phyloP scores from a whole-genome alignment of 176 grass and related monocot species.

The Eragrostis curvula region DNA sequence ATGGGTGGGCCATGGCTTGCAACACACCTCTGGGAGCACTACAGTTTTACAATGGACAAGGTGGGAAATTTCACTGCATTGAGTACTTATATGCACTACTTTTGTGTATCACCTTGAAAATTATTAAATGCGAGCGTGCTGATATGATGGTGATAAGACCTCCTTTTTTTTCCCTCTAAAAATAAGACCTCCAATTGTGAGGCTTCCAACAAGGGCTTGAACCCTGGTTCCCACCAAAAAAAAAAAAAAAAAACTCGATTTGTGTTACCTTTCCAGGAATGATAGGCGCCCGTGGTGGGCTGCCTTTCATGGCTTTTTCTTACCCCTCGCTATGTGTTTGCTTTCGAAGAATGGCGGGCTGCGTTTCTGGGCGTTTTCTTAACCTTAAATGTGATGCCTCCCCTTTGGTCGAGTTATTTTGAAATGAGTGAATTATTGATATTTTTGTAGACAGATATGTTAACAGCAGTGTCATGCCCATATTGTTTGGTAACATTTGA shows the following conservation, averaged over 20 bases:
- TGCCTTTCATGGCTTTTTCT: no score
- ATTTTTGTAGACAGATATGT: no score
- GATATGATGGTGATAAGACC: neutral
- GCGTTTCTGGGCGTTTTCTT: no score
- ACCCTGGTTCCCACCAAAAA: neutral
- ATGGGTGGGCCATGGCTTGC: constrained; percentile 97
- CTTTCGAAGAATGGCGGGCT: no score
- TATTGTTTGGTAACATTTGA: neutral
- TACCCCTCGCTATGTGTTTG: no score
- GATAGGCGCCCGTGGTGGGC: no score
- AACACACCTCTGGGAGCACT: constrained; percentile 96
- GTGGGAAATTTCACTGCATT: neutral
- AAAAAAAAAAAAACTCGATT: neutral
- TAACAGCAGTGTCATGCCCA: no score
- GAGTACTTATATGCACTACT: constrained; percentile 14
- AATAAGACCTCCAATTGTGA: neutral
- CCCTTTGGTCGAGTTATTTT: no score
- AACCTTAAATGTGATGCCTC: no score
- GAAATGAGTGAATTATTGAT: no score
- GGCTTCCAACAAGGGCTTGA: neutral
- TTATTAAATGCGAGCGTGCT: neutral
- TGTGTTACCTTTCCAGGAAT: neutral
- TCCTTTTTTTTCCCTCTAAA: no score
- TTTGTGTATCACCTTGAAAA: constrained; percentile 31
- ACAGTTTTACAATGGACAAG: constrained; percentile 89